Percentiles rank a stretch among this genome's conserved stretches.
Evolutionary conservation across 495 filamentous ascomycete species (phyloP).

Genomic region (Achaetomiella virescens): DNA sequence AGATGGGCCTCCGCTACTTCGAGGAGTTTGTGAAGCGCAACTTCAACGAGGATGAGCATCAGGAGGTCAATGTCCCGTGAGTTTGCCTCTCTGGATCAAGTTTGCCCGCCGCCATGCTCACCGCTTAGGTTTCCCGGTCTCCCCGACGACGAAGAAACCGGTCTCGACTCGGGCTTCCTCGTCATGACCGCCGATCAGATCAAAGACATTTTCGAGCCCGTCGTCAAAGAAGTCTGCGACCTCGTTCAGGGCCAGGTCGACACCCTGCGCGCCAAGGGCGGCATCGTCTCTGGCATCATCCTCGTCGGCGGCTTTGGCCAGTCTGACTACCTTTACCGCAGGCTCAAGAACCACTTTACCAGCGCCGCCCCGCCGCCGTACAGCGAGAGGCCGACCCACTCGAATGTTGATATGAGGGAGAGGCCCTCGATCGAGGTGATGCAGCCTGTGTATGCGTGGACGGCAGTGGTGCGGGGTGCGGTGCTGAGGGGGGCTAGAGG

Average conservation of each 20-base stretch:
- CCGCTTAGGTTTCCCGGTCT: constrained; percentile 57
- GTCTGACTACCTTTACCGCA: constrained; percentile 60
- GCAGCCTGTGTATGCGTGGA: constrained; percentile 73
- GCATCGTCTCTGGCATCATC: constrained; percentile 59
- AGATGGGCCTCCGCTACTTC: constrained; percentile 65
- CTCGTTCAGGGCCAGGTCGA: constrained; percentile 57
- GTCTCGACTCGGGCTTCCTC: constrained; percentile 59
- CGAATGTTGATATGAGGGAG: constrained; percentile 33
- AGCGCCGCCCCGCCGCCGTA: constrained; percentile 60
- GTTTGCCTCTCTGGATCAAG: constrained; percentile 12
- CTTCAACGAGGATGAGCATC: constrained; percentile 67
- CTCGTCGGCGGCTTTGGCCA: constrained; percentile 67
- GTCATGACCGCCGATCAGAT: constrained; percentile 55
- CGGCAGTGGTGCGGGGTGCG: constrained; percentile 64
- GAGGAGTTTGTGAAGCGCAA: constrained; percentile 66
- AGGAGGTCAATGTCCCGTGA: constrained; percentile 61
- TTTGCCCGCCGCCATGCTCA: neutral
- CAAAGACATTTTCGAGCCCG: constrained; percentile 60
- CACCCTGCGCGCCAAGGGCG: constrained; percentile 53
- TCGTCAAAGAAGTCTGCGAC: constrained; percentile 55
- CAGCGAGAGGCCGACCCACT: constrained; percentile 55
- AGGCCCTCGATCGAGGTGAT: constrained; percentile 58
- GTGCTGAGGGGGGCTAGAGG: constrained; percentile 65
- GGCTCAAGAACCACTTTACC: constrained; percentile 60
- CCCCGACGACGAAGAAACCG: constrained; percentile 57